Base-by-base conservation (phyloP, 768 basidiomycete species). In the Russula griseocarnosa region DNA sequence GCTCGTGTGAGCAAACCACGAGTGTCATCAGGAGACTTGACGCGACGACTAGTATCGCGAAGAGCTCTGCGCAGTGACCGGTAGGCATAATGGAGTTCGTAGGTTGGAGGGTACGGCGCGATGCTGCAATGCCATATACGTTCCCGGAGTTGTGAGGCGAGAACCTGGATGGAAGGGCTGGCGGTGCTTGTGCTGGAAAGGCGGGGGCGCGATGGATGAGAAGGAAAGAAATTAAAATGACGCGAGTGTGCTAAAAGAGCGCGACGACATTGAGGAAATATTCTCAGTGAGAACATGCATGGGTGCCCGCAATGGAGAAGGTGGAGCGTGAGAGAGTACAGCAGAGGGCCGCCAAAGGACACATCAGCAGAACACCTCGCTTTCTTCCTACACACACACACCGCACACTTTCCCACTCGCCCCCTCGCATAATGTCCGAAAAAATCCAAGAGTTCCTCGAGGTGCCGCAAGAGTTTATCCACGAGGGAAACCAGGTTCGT, bases 401-500 rank as follows among this genome's bases (percentile, higher is more conserved):
- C 36, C 66, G 26, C 54, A 28, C 42, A 36, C 36, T 13, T 13
- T 7, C 50, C 16, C 69, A 44, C 28, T 11, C 61, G 62, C 52
- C 69, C 50, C 55, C 26, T 61, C 60, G 61, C 75, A 78, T 67
- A 77, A 96, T 94, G 91, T 90, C 93, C 66, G 94, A 96, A 73
- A 89, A 90, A 79, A 73, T 96, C 62, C 87, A 84, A 72, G 96
- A 98, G 73, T 87, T 98, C 78, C 76, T 90, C 66, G 94, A 97
- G 60, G 82, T 95, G 60, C 94, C 94, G 40, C 90, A 94, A 75
- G 85, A 94, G 71, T 98, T 98, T 76, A 70, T 94, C 69, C 89
- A 84, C 71, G 97, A 99, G 70, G 96, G 96, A 62, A 91, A 90
- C 71, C 92, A 94, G 82, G 96, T 93, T 76, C 38, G 5, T 49